Percentiles rank a stretch among this genome's conserved stretches.
phyloP scores from a whole-genome alignment of 2,329 filamentous ascomycete genomes.

The Cryphonectria carpinicola region DNA sequence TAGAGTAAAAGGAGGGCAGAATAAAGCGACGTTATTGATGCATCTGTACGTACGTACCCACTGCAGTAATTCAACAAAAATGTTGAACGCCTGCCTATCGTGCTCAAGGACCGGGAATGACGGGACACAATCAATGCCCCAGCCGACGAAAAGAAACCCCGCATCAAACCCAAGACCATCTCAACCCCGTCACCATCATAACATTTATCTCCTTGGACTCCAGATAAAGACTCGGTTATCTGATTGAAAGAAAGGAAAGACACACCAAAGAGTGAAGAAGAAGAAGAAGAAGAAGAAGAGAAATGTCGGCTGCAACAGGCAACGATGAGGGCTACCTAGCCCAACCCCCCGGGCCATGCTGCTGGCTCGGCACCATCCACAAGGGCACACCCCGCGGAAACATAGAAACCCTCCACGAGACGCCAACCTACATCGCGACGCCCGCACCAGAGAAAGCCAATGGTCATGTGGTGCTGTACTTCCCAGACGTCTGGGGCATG shows the following conservation, averaged over 20 bases:
- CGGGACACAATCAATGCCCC: not conserved
- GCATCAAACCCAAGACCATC: not conserved
- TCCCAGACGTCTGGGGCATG: constrained; percentile 50
- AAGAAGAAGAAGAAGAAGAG: not conserved
- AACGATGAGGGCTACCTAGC: constrained; percentile 33
- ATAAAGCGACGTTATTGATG: not conserved
- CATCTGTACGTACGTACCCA: not conserved
- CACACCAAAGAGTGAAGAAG: not conserved
- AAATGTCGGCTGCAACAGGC: not conserved
- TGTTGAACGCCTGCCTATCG: not conserved
- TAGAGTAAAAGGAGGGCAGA: too few species aligned
- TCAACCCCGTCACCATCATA: not conserved
- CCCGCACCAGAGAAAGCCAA: constrained; percentile 39
- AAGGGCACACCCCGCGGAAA: constrained; percentile 42
- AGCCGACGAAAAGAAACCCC: not conserved
- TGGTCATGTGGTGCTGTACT: constrained; percentile 49
- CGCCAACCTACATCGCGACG: constrained; percentile 45
- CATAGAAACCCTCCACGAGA: constrained; percentile 38
- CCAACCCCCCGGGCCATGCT: constrained; percentile 43
- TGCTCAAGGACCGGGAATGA: not conserved
- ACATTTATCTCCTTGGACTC: not conserved
- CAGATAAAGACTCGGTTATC: not conserved
- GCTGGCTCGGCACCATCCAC: constrained; percentile 45
- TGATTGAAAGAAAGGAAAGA: too few species aligned
- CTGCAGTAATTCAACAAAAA: not conserved